Percentiles rank a stretch among this genome's conserved stretches.
Evolutionary conservation across 1,284 basidiomycete genomes (phyloP).

Genomic region (Veloboletus limbatus): DNA sequence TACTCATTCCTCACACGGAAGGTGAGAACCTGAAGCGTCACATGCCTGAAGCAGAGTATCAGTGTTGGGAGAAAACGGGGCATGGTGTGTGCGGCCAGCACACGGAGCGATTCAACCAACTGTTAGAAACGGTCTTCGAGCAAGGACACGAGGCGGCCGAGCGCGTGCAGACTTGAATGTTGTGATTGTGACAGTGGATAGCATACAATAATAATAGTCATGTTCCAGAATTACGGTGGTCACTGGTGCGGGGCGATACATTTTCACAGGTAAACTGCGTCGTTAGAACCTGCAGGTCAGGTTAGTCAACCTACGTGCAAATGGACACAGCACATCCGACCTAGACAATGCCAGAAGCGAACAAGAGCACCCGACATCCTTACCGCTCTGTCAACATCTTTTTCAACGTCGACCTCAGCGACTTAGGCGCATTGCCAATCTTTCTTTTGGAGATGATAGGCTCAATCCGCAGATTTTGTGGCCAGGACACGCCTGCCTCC

Average conservation of each 20-base stretch:
- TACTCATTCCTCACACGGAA: conserved; percentile 58
- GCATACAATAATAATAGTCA: background rate
- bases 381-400: conserved; percentile 40
- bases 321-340: background rate
- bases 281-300: background rate
- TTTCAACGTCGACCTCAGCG: conserved; percentile 37
- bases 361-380: background rate
- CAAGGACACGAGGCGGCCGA: conserved; percentile 42
- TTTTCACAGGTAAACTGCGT: background rate
- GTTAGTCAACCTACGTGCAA: background rate
- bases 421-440: conserved; percentile 37
- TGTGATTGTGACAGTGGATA: background rate
- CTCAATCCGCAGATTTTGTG: conserved; percentile 46
- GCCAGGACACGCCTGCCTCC: conserved; percentile 38
- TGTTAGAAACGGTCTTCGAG: conserved; percentile 54
- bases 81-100: conserved; percentile 66
- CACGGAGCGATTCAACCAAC: conserved; percentile 49
- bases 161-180: background rate
- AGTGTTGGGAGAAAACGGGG: conserved; percentile 63
- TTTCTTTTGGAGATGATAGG: conserved; percentile 36
- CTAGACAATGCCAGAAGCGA: background rate
- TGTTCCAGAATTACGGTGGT: background rate
- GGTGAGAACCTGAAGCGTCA: conserved; percentile 56
- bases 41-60: conserved; percentile 69
- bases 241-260: background rate